Base-by-base conservation (phyloP, 140 eudicot genomes). In the Bidens hawaiensis region DNA sequence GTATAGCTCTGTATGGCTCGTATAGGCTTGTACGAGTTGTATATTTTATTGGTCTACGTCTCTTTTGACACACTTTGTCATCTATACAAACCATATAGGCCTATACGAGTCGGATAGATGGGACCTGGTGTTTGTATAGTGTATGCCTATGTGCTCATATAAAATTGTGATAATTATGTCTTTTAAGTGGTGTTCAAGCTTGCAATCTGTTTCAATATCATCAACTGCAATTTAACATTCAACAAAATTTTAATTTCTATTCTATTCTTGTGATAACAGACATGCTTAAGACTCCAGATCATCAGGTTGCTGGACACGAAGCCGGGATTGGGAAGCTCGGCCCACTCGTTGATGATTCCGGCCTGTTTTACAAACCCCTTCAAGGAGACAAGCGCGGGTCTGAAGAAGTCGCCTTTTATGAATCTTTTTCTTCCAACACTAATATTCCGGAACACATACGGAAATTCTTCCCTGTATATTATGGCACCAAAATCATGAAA, bases 221-320 rank as follows among this genome's bases (percentile, higher is more conserved):
- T n/a, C 15, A 43, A 19, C 13, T 64, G 33, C 38, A 56, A 24
- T 45, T 43, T 54, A 38, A 54, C 57, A 72, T 56, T 34, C n/a
- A 57, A 38, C 16, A 14, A 6, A n/a, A 6, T n/a, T 64, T 7
- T 30, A 58, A 6, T 58, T 33, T 52, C 47, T 27, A 22, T 64
- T 5, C 19, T 31, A 38, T 55, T 75, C 19, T 48, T 27, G 65
- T 52, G 51, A 65, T 59, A 31, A 17, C 4, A 64, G 26, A 53
- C 78, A 86, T 83, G 97, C 78, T 89, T 16, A 93, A 85, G 88
- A 76, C 70, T 25, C 93, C 96, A 45, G 64, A 64, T 62, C 90
- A 93, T 75, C 98, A 91, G 62, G 98, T 87, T 71, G 98, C 95
- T 3, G 99, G 99, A 0, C 99, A 88, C 74, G 74, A 64, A 74